Conservation (phyloP, 768 basidiomycete genomes). For the Lyophyllum shimeji region DNA sequence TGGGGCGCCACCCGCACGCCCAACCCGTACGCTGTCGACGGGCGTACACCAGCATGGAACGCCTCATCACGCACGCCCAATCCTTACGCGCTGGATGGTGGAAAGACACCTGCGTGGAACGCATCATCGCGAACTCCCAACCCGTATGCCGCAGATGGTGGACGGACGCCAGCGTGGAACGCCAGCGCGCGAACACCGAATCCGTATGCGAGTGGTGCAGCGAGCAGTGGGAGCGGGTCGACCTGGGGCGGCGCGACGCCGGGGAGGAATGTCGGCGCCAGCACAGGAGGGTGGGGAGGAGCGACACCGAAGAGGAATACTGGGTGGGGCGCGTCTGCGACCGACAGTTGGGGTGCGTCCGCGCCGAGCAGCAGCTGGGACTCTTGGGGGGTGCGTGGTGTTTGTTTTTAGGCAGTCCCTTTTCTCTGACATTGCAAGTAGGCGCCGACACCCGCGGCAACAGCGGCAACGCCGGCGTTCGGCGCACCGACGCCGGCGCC, state of each 20-base stretch:
- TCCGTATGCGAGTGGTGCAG: slow-evolving; percentile 52
- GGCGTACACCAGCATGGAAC: slow-evolving; percentile 58
- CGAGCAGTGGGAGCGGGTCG: slow-evolving; percentile 50
- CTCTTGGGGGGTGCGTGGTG: slow-evolving; percentile 23
- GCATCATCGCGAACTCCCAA: slow-evolving; percentile 70
- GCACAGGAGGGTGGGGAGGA: slow-evolving; percentile 39
- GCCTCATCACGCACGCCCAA: slow-evolving; percentile 66
- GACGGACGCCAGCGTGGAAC: slow-evolving; percentile 71
- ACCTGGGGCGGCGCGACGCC: slow-evolving; percentile 32
- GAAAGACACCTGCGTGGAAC: slow-evolving; percentile 65
- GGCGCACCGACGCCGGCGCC: slow-evolving; percentile 17
- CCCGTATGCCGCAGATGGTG: slow-evolving; percentile 58
- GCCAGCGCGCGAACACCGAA: slow-evolving; percentile 68
- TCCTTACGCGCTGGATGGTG: slow-evolving; percentile 56
- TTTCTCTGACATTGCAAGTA: slow-evolving; percentile 3
- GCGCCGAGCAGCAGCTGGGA: slow-evolving; percentile 23
- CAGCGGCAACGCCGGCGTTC: slow-evolving; percentile 42
- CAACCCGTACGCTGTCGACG: slow-evolving; percentile 62
- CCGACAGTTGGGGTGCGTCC: slow-evolving; percentile 12
- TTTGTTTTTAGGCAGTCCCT: not conserved
- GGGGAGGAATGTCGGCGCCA: slow-evolving; percentile 19
- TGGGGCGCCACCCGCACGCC: slow-evolving; percentile 53
- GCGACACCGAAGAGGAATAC: slow-evolving; percentile 41
- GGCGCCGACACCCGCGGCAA: slow-evolving; percentile 51
- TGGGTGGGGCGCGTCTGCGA: slow-evolving; percentile 27